These are phyloP conservation scores for Sordaria brevicollis DNA, from an alignment of 495 filamentous ascomycete species.

Conservation along the genomic window DNA sequence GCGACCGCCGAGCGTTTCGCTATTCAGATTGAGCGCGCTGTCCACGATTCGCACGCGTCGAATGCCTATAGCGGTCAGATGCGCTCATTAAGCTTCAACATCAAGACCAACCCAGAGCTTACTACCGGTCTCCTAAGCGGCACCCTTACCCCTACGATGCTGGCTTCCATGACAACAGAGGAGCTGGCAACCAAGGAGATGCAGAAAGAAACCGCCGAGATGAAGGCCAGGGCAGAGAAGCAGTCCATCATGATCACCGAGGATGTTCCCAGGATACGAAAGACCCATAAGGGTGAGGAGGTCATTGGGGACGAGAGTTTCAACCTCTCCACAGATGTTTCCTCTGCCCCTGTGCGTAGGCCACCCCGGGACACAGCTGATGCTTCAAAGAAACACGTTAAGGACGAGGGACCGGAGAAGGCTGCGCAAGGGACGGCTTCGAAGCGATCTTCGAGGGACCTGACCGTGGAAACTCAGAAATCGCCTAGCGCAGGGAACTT, in stretches of 20 bases:
- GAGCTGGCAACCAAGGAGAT: conserved; percentile 88
- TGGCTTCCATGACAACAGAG: conserved; percentile 75
- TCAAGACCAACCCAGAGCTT: conserved; percentile 76
- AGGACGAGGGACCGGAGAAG: conserved; percentile 14
- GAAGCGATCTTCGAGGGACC: conserved; percentile 15
- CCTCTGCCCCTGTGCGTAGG: conserved; percentile 29
- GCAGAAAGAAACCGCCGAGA: conserved; percentile 68
- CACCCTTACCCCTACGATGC: conserved; percentile 54
- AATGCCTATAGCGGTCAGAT: conserved; percentile 34
- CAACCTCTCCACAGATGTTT: conserved; percentile 20
- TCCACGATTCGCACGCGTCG: conserved; percentile 35
- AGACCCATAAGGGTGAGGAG: conserved; percentile 94
- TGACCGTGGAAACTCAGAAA: conserved; percentile 41
- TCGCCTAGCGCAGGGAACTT: conserved; percentile 44
- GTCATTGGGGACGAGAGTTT: conserved; percentile 58
- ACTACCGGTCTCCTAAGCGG: conserved; percentile 63
- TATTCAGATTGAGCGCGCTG: conserved; percentile 61
- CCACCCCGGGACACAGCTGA: conserved; percentile 16
- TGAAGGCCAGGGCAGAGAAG: conserved; percentile 61
- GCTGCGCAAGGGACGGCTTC: conserved; percentile 1
- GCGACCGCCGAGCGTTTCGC: conserved; percentile 34
- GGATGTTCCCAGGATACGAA: conserved; percentile 70
- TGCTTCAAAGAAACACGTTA: conserved; percentile 8
- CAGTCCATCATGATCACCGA: conserved; percentile 79
- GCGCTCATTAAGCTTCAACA: conserved; percentile 60